Evolutionary conservation across 306 rosid species (phyloP), one percentile per base, ranked within the genome.

Genomic region (Gillenia trifoliata): DNA sequence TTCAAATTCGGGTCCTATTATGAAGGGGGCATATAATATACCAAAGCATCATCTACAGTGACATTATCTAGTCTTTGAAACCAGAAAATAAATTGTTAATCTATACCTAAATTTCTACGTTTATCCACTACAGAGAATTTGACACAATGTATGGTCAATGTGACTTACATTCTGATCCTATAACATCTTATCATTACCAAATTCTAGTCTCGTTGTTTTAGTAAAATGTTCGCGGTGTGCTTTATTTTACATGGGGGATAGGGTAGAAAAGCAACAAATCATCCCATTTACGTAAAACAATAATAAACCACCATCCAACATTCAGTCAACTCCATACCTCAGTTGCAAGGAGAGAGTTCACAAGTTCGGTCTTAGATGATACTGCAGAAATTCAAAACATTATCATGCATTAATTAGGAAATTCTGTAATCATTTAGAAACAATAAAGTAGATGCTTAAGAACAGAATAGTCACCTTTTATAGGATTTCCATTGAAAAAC

Each of bases 271-370:
- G 8, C 40, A 64, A 55, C 26, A 38, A 33, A 54, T 30, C 59
- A 45, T 4, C 26, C 38, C 34, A 22, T 33, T 33, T 29, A 7
- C 19, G 41, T 49, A 31, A 29, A 20, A 20, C 36, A 45, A 64
- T 65, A 20, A 62, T 33, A 25, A 28, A 72, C 11, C 22, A 43
- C 36, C 43, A 45, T 43, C 30, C 77, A 65, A 34, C 45, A 78
- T 33, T 55, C 22, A 16, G 41, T 66, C 11, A 72, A 75, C 8
- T 64, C 56, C 64, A 57, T 65, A 94, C 99, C 99, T 89, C 99
- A 64, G 97, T 83, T 70, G 89, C 96, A 65, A 94, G 92, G 70
- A 94, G 96, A 78, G 96, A 84, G 78, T 80, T 88, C 71, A 94
- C 82, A 68, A 94, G 89, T 66, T 90, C 93, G n/a, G 79, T 74